Conservation (phyloP, 2,329 filamentous ascomycete genomes). For the Nemania serpens region DNA sequence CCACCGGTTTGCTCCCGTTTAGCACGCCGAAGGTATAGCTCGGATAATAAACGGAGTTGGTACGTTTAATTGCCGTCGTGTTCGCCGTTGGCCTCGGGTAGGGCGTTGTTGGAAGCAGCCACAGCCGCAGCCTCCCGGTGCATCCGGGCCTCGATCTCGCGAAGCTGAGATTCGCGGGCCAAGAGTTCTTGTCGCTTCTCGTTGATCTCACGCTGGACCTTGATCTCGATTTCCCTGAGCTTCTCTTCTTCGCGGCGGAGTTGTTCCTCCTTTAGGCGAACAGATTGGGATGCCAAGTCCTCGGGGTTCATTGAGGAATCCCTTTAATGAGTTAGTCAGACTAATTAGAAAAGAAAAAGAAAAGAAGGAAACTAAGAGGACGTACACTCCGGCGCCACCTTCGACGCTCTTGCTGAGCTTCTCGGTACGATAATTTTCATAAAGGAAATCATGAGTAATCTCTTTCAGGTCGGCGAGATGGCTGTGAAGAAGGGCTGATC, state of each 20-base stretch:
- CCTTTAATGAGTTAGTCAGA: conserved; percentile 48
- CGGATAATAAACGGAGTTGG: conserved; percentile 30
- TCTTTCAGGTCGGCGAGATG: conserved; percentile 98
- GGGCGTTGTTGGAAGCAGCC: conserved; percentile 40
- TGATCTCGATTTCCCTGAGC: conserved; percentile 97
- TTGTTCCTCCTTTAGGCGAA: conserved; percentile 99
- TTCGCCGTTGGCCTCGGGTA: conserved; percentile 59
- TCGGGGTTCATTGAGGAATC: conserved; percentile 97
- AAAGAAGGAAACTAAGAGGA: conserved; percentile 40
- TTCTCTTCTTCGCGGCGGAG: conserved; percentile 99
- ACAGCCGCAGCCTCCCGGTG: conserved; percentile 68
- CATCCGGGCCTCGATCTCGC: conserved; percentile 98
- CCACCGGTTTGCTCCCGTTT: conserved; percentile 36
- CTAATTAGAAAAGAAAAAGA: not conserved
- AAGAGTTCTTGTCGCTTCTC: conserved; percentile 99
- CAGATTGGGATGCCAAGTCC: conserved; percentile 93
- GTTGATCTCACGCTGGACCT: conserved; percentile 99
- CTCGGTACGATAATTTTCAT: conserved; percentile 99
- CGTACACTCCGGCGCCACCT: conserved; percentile 84
- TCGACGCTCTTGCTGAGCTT: conserved; percentile 99
- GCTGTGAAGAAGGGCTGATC: conserved; percentile 94
- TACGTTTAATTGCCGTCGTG: conserved; percentile 53
- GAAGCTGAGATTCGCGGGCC: conserved; percentile 96
- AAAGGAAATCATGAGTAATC: conserved; percentile 99
- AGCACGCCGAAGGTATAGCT: conserved; percentile 36